Conservation (phyloP, 352 stramenopile genomes). For the Pilasporangium apinafurcum region DNA sequence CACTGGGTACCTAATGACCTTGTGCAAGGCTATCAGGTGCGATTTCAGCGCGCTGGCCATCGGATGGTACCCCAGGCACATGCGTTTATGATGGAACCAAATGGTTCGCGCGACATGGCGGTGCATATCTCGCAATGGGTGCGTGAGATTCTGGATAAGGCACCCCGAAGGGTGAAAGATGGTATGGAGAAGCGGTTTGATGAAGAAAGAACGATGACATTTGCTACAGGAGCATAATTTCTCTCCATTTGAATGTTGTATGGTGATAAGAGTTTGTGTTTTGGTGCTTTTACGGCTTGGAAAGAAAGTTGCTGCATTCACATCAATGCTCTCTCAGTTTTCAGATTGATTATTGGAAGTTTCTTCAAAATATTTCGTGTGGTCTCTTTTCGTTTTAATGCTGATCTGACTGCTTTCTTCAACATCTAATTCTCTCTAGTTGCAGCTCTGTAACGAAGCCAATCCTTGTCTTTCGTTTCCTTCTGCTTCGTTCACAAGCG, state of each 20-base stretch:
- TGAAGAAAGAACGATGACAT: no score
- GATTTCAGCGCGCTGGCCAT: slow-evolving; percentile 36
- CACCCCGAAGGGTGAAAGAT: no score
- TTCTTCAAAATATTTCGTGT: neutral
- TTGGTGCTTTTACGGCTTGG: no score
- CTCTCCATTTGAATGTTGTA: no score
- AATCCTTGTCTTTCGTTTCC: neutral
- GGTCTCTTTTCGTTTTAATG: neutral
- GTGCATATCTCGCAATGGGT: slow-evolving; percentile 55
- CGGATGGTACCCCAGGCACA: slow-evolving; percentile 50
- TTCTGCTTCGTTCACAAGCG: slow-evolving; percentile 30
- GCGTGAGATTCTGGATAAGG: slow-evolving; percentile 15
- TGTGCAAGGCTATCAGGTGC: slow-evolving; percentile 42
- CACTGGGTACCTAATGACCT: slow-evolving; percentile 63
- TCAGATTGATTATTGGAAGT: no score
- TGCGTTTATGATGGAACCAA: slow-evolving; percentile 72
- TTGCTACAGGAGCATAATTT: no score
- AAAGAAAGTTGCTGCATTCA: no score
- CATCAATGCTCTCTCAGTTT: no score
- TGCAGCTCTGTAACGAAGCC: neutral
- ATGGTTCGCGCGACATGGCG: slow-evolving; percentile 61
- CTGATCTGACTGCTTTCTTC: neutral
- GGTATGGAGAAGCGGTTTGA: no score
- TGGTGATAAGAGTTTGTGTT: no score
- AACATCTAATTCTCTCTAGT: neutral